Base-by-base conservation (phyloP, 2,329 filamentous ascomycete species). In the Scedosporium apiospermum region DNA sequence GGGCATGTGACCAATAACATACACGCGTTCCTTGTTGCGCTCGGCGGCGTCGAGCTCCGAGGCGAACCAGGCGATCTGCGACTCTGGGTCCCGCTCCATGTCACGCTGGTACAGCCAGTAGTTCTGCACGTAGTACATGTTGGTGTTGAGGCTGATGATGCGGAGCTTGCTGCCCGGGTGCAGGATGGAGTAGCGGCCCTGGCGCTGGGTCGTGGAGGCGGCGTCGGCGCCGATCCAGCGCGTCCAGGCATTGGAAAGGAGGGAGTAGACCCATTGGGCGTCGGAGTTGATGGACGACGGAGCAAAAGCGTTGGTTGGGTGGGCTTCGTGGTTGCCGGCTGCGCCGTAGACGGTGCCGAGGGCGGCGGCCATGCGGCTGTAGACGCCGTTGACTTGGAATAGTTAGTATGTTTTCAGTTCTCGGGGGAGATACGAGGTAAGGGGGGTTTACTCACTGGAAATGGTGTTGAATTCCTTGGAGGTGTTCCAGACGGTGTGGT, bases 111-210 rank as follows among this genome's bases (percentile, higher is more conserved):
- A 86, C 42, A 82, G 69, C 72, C 78, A 82, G 68, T 81, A 83
- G 73, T 87, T 86, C 64, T 78, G 72, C n/a, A 76, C 77, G 69
- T 86, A 86, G 71, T 81, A 85, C 64, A 85, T 71, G 69, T 85
- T 83, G 18, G 81, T 85, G 73, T 83, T 85, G 66, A 86, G 73
- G 3, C 82, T 84, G 67, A 86, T 84, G 67, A 87, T 72, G 26
- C 81, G 77, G 27, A 86, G 72, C 64, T 82, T 81, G 18, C 74
- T 76, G 30, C 70, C 67, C 4, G 77, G 73, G 57, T 79, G 74
- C 58, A 74, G 72, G 7, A 75, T 74, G 3, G 82, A 80, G 69
- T 84, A 85, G 14, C 74, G 77, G 21, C 81, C 82, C 42, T 78
- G 77, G 44, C 74, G 66, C 42, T 70, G 68, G 14, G 76, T 73